These are phyloP conservation scores for Dipteronia sinensis DNA, from an alignment of 345 rosid genomes.

Conservation along the genomic window DNA sequence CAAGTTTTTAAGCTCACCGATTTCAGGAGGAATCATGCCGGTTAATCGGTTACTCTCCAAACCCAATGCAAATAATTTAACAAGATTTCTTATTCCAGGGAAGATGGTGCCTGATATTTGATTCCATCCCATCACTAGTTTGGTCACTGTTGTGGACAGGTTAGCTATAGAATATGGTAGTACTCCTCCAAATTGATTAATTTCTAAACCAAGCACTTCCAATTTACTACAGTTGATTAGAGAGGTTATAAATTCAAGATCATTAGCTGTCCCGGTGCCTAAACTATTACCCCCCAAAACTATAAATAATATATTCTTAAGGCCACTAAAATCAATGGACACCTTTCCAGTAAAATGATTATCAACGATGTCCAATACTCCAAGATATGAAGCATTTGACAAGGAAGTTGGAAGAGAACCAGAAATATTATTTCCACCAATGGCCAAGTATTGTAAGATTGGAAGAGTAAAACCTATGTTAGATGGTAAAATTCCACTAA, in stretches of 20 bases:
- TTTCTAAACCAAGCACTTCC: neutral
- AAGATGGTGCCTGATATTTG: neutral
- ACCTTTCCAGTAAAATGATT: neutral
- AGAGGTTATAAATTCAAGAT: constrained; percentile 15
- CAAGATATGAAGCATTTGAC: constrained; percentile 22
- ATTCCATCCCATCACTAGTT: neutral
- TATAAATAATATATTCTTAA: neutral
- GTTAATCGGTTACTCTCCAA: neutral
- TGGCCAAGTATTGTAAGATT: neutral
- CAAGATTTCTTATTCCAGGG: constrained; percentile 20
- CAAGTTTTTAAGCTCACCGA: neutral
- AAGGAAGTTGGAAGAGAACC: constrained; percentile 25
- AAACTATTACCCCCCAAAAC: neutral
- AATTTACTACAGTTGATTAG: constrained; percentile 7
- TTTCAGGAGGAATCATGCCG: neutral
- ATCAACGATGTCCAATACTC: fast-evolving
- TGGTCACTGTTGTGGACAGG: neutral
- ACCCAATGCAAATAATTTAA: neutral
- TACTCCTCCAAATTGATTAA: constrained; percentile 9
- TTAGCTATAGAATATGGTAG: constrained; percentile 9
- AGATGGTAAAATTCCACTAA: constrained; percentile 18
- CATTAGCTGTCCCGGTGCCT: neutral
- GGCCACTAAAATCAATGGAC: constrained; percentile 11
- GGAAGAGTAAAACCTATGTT: constrained; percentile 24
- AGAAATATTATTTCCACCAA: neutral